phyloP scores from a whole-genome alignment of 2,329 filamentous ascomycete species.

The Fusarium illudens region DNA sequence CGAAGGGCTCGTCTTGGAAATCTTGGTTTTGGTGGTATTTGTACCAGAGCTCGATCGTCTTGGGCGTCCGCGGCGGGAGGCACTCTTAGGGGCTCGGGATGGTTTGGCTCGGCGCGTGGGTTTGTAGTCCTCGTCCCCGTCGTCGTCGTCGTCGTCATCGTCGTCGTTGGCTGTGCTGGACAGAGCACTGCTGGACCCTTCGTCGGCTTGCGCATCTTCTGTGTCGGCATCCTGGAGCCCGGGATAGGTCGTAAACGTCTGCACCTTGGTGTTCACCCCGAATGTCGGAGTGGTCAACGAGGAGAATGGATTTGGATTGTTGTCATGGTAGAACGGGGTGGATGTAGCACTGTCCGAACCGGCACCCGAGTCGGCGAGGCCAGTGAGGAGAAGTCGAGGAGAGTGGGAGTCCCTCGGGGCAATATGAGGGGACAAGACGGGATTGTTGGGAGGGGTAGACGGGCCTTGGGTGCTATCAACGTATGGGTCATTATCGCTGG shows the following conservation, averaged over 20 bases:
- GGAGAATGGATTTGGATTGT: neutral
- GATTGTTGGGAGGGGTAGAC: slow-evolving; percentile 28
- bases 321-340: neutral
- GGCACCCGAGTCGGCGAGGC: slow-evolving; percentile 12
- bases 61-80: slow-evolving; percentile 18
- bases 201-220: slow-evolving; percentile 1
- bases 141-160: slow-evolving; percentile 2
- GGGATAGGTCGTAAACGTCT: slow-evolving; percentile 10
- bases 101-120: slow-evolving; percentile 1
- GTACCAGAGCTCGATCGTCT: slow-evolving; percentile 11
- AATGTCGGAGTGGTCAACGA: neutral
- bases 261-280: neutral
- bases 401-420: slow-evolving; percentile 14
- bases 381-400: slow-evolving; percentile 19
- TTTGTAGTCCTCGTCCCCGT: slow-evolving; percentile 6
- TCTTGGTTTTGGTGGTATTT: neutral
- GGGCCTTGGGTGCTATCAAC: slow-evolving; percentile 27
- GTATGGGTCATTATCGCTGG: slow-evolving; percentile 28
- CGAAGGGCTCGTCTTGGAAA: slow-evolving; percentile 10
- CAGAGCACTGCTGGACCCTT: neutral
- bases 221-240: slow-evolving; percentile 14
- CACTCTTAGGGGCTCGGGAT: slow-evolving; percentile 4
- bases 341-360: slow-evolving; percentile 3
- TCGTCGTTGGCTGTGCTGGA: neutral
- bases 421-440: slow-evolving; percentile 17